Base-by-base conservation (phyloP, 495 filamentous ascomycete species). In the Penicillium robsamsonii region DNA sequence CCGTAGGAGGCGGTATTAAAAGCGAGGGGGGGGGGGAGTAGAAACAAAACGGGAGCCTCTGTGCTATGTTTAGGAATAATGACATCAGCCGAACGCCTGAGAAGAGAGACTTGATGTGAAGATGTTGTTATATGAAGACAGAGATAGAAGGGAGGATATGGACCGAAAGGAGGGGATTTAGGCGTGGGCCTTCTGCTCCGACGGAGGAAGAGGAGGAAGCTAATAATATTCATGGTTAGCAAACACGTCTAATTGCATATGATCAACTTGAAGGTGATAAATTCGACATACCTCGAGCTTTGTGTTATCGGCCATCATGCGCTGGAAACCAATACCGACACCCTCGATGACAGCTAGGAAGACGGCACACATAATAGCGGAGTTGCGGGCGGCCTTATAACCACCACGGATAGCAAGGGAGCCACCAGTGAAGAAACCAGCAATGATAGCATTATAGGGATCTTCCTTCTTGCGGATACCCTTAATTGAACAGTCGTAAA, bases 401-500 rank as follows among this genome's bases (percentile, higher is more conserved):
- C 94, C 95, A 65, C 94, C 95, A 75, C 94, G 84, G 45, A 97
- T 79, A 22, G 94, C 94, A 18, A 98, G 79, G 13, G 94, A 77
- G 60, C 94, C 95, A 65, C 94, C 94, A 18, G 94, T 98, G 71
- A 97, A 92, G 81, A 97, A 97, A 57, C 94, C 94, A 31, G 94
- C 94, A 58, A 95, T 89, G 58, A 92, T 96, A 58, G 91, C 90
- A 78, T 97, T 97, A 76, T 88, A 97, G 31, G 94, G 92, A 70
- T 97, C 93, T 70, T 98, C 93, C 86, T 96, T 97, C 77, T 94
- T 89, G 58, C 94, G 79, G 37, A 96, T 77, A 43, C 93, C 93
- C 79, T 97, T 97, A 24, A 98, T 88, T n/a, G 91, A 90, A 77
- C 94, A 98, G 75, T 98, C 94, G 69, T 89, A 97, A 38, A 89